phyloP scores from a whole-genome alignment of 2,329 filamentous ascomycete species.

The Ophiostoma ulmi region DNA sequence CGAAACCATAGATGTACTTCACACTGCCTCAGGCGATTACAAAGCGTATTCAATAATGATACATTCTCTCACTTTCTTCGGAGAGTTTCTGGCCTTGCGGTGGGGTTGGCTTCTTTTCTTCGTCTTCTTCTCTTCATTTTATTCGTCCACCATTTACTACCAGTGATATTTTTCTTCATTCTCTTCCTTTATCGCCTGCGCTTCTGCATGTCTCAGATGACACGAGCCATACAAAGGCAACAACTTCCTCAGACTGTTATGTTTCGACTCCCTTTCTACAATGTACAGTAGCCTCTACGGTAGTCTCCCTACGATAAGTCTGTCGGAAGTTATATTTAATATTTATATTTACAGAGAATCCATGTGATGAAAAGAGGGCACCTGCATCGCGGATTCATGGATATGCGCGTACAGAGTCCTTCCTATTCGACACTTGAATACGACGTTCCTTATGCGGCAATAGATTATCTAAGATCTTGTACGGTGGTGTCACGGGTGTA shows the following conservation, averaged over 20 bases:
- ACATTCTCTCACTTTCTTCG: background rate
- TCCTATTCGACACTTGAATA: background rate
- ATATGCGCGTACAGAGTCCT: background rate
- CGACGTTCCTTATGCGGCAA: background rate
- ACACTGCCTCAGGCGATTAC: no score
- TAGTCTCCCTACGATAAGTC: background rate
- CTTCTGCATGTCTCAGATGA: constrained; percentile 22
- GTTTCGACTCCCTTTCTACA: background rate
- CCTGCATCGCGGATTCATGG: background rate
- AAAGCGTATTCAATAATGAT: background rate
- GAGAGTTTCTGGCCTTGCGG: background rate
- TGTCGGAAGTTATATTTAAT: background rate
- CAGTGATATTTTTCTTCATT: constrained; percentile 3
- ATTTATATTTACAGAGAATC: background rate
- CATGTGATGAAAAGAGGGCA: background rate
- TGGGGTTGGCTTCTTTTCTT: background rate
- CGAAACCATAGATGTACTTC: no score
- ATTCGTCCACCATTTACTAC: background rate
- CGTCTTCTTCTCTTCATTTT: background rate
- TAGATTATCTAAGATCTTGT: background rate
- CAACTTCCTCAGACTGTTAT: background rate
- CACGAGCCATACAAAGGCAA: constrained; percentile 3
- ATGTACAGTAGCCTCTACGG: background rate
- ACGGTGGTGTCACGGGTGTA: background rate
- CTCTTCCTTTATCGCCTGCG: constrained; percentile 11